Base-by-base conservation (phyloP, 2,329 filamentous ascomycete species). In the Metarhizium humberi region DNA sequence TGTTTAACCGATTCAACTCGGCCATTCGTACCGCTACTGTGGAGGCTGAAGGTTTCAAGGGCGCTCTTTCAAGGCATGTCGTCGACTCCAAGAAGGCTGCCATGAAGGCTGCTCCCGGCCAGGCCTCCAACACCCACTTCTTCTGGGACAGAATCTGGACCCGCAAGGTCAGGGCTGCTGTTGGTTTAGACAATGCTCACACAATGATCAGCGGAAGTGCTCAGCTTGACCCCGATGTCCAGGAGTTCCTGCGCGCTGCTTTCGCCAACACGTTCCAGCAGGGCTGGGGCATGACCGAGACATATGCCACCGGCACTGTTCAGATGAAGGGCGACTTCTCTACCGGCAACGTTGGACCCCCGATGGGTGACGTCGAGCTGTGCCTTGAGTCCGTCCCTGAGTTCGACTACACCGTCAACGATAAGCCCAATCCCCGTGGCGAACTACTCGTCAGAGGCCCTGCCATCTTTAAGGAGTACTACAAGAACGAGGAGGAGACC, bases 201-300 rank as follows among this genome's bases (percentile, higher is more conserved):
- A 80, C 78, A 60, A 88, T 96, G 85, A 80, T 95, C 55, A 92
- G 87, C 56, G 94, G 94, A 51, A 94, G 90, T 56, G 92, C 94
- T 13, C 92, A 92, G 57, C 81, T 99, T 46, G 92, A 97, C 63
- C 90, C 91, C 0, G 82, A 84, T 30, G 82, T 97, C 38, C 92
- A 97, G 60, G 81, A 89, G 65, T 96, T 97, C 75, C 81, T 97
- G 51, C 87, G 91, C 48, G 84, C 92, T 43, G 87, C 88, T 34
- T 89, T 95, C 60, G 87, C 81, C 57, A 88, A 86, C 71, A 78
- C 84, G 65, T 88, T 97, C 65, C 71, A 82, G 36, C 92, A 97
- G 73, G 94, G 92, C 34, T 99, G 92, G 69, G 94, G 94, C 51
- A 78, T 99, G 69, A 99, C 94, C 1, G 94, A 99, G 73, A 88